phyloP scores from a whole-genome alignment of 1,284 basidiomycete species.

The Trametes sp. region DNA sequence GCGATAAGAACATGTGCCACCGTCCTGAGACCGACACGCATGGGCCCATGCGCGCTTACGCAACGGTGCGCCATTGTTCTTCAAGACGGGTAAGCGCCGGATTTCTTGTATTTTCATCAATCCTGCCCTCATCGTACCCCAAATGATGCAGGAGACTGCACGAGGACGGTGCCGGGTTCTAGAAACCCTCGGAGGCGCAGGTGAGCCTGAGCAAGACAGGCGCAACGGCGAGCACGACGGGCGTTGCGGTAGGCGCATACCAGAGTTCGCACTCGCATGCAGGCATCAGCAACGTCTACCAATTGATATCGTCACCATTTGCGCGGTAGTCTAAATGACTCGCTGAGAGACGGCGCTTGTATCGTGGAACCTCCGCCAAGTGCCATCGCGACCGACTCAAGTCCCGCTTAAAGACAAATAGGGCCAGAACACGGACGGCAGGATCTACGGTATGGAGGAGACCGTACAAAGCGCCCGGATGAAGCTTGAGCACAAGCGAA shows the following conservation, averaged over 20 bases:
- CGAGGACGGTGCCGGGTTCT: too few species aligned
- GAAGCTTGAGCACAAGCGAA: slow-evolving; percentile 1
- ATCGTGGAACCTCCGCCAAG: too few species aligned
- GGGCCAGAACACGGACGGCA: not conserved
- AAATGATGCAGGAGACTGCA: not conserved
- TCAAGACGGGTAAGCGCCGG: not conserved
- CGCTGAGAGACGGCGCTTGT: too few species aligned
- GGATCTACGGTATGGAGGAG: not conserved
- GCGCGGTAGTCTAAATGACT: too few species aligned
- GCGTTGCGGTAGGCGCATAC: too few species aligned
- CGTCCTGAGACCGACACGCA: not conserved
- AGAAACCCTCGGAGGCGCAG: too few species aligned
- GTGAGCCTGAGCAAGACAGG: too few species aligned
- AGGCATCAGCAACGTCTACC: too few species aligned
- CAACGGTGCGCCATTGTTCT: slow-evolving; percentile 4
- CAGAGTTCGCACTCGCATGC: too few species aligned
- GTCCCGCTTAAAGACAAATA: not conserved
- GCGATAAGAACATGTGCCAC: not conserved
- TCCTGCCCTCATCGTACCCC: not conserved
- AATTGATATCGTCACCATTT: too few species aligned
- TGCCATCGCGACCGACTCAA: not conserved
- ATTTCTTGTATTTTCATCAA: not conserved
- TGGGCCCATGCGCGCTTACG: not conserved
- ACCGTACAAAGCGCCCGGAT: slow-evolving; percentile 3
- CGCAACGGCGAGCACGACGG: too few species aligned